Percentiles rank a stretch among this genome's conserved stretches.
Evolutionary conservation across 768 basidiomycete genomes (phyloP).

Genomic region (Hygrocybe coccinea): DNA sequence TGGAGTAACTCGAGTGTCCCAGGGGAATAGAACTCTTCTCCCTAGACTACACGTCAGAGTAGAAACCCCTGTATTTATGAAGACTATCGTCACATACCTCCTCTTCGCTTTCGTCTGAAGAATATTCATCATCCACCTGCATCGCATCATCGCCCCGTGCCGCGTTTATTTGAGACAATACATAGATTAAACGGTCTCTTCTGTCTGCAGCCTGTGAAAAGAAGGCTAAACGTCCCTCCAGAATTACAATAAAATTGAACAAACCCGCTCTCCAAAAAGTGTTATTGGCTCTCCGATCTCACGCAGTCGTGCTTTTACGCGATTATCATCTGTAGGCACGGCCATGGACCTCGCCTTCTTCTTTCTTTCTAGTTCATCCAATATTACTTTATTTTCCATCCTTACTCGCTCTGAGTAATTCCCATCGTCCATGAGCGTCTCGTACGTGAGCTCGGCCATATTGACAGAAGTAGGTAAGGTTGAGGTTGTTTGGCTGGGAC

Average conservation of each 20-base stretch:
- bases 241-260: slow-evolving; percentile 29
- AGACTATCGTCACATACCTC: slow-evolving; percentile 46
- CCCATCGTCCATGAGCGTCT: slow-evolving; percentile 74
- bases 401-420: slow-evolving; percentile 73
- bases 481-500: neutral
- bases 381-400: slow-evolving; percentile 77
- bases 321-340: slow-evolving; percentile 94
- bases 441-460: slow-evolving; percentile 74
- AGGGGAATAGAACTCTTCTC: slow-evolving; percentile 94
- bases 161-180: slow-evolving; percentile 88
- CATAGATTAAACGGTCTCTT: slow-evolving; percentile 90
- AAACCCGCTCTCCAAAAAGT: slow-evolving; percentile 92
- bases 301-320: slow-evolving; percentile 82
- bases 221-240: neutral
- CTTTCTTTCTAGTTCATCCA: slow-evolving; percentile 96
- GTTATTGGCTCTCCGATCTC: slow-evolving; percentile 97
- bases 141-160: slow-evolving; percentile 78
- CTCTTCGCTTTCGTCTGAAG: slow-evolving; percentile 67
- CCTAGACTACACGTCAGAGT: slow-evolving; percentile 37
- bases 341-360: slow-evolving; percentile 91
- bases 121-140: slow-evolving; percentile 62
- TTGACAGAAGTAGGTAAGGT: too few species aligned
- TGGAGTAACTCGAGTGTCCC: slow-evolving; percentile 84
- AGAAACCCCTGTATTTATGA: neutral
- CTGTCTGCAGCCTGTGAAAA: slow-evolving; percentile 84